These are phyloP conservation scores for Amauroascus verrucosus DNA, from an alignment of 2,329 filamentous ascomycete species.

Conservation along the genomic window DNA sequence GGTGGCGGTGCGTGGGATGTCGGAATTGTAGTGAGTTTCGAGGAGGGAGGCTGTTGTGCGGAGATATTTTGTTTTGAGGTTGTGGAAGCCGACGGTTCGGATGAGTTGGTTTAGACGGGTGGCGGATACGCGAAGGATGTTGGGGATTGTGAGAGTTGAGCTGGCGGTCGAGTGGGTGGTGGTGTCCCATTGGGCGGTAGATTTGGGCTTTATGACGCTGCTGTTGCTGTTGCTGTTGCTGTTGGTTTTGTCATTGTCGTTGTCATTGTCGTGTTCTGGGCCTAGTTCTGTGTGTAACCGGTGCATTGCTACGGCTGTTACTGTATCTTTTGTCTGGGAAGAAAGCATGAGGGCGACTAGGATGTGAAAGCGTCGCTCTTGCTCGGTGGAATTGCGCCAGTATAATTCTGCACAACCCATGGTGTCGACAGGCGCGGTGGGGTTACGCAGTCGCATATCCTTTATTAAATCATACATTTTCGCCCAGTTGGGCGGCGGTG, in stretches of 20 bases:
- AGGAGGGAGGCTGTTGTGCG: conserved; percentile 65
- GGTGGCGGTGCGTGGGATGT: conserved; percentile 69
- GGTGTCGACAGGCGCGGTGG: conserved; percentile 77
- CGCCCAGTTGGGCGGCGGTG: conserved; percentile 73
- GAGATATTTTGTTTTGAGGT: conserved; percentile 81
- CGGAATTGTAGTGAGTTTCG: conserved; percentile 56
- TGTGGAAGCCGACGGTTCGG: conserved; percentile 80
- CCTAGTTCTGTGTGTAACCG: conserved; percentile 64
- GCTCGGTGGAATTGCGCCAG: conserved; percentile 34
- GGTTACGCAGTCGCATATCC: conserved; percentile 61
- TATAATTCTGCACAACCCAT: conserved; percentile 69
- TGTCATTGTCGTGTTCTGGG: conserved; percentile 16
- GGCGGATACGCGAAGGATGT: conserved; percentile 63
- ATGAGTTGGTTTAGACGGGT: conserved; percentile 62
- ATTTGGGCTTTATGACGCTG: neutral
- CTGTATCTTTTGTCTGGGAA: conserved; percentile 86
- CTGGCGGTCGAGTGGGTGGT: conserved; percentile 20
- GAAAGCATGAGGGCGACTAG: conserved; percentile 82
- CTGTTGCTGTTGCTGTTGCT: too few relatives aligned
- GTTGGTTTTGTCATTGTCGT: neutral
- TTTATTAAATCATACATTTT: conserved; percentile 67
- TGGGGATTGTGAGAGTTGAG: conserved; percentile 58
- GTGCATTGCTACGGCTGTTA: conserved; percentile 73
- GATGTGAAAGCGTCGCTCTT: conserved; percentile 69
- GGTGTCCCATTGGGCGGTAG: conserved; percentile 12